These are phyloP conservation scores for Triangularia verruculosa DNA, from an alignment of 2,329 filamentous ascomycete species.

Conservation along the genomic window DNA sequence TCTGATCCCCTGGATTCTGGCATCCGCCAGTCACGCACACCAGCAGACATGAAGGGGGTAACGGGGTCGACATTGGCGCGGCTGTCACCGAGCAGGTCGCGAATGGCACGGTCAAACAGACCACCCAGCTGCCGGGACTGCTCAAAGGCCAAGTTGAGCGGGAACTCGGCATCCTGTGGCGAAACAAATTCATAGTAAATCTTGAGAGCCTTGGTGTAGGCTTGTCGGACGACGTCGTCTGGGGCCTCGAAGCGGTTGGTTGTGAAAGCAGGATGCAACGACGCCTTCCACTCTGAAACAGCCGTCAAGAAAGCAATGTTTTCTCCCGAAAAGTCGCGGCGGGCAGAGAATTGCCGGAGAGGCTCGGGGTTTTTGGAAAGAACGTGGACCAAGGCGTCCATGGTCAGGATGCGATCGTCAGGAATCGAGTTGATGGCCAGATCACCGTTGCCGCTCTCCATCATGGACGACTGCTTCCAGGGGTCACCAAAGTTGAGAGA, in stretches of 20 bases:
- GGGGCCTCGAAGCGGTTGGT: slow-evolving; percentile 22
- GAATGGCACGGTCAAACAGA: slow-evolving; percentile 55
- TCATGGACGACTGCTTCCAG: slow-evolving; percentile 39
- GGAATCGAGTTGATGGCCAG: slow-evolving; percentile 12
- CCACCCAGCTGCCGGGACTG: slow-evolving; percentile 53
- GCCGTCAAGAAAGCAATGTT: slow-evolving; percentile 65
- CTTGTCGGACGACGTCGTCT: slow-evolving; percentile 42
- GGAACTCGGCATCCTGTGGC: slow-evolving; percentile 60
- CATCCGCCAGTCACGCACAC: background rate
- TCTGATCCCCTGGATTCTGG: background rate
- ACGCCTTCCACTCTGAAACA: slow-evolving; percentile 54
- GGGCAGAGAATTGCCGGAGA: slow-evolving; percentile 62
- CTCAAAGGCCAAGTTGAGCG: slow-evolving; percentile 61
- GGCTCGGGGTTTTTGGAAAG: slow-evolving; percentile 57
- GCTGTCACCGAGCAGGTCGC: slow-evolving; percentile 40
- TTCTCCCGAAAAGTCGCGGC: slow-evolving; percentile 66
- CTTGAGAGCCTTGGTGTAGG: slow-evolving; percentile 56
- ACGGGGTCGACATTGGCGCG: slow-evolving; percentile 27
- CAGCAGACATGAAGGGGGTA: slow-evolving; percentile 42
- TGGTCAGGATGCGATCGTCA: slow-evolving; percentile 51
- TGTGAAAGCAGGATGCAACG: slow-evolving; percentile 21
- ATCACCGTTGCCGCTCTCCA: slow-evolving; percentile 34
- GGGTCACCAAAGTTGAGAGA: slow-evolving; percentile 14
- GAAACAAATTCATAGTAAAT: slow-evolving; percentile 63
- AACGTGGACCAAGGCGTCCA: slow-evolving; percentile 61